phyloP scores from a whole-genome alignment of 2,329 filamentous ascomycete species.

The Leptosphaerulina australis region DNA sequence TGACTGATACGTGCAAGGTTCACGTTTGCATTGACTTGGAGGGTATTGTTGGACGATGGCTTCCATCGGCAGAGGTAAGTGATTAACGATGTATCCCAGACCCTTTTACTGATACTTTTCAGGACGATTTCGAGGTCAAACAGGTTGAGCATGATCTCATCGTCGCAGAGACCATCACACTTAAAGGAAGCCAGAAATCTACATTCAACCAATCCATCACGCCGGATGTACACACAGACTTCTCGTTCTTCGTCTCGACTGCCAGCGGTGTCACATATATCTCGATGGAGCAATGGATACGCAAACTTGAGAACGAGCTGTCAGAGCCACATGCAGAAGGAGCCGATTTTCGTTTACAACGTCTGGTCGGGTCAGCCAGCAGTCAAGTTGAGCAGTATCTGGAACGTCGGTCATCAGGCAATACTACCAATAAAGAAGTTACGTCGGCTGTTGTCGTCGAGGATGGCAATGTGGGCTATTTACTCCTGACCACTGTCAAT shows the following conservation, averaged over 20 bases:
- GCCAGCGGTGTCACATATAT: conserved; percentile 60
- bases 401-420: conserved; percentile 34
- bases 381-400: conserved; percentile 58
- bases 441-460: conserved; percentile 60
- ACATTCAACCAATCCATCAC: conserved; percentile 62
- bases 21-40: conserved; percentile 67
- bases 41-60: conserved; percentile 67
- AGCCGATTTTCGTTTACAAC: conserved; percentile 61
- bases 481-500: conserved; percentile 59
- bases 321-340: conserved; percentile 58
- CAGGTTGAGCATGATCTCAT: conserved; percentile 39
- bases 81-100: background rate
- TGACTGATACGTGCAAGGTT: conserved; percentile 61
- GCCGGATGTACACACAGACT: conserved; percentile 60
- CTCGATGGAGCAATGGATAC: conserved; percentile 63
- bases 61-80: conserved; percentile 54
- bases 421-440: conserved; percentile 39
- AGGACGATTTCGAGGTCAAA: conserved; percentile 28
- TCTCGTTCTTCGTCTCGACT: conserved; percentile 65
- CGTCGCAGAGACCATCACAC: conserved; percentile 52
- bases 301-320: conserved; percentile 63
- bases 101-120: conserved; percentile 6
- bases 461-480: conserved; percentile 63
- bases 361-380: conserved; percentile 59
- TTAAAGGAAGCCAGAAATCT: conserved; percentile 28